Evolutionary conservation across 2,329 filamentous ascomycete species (phyloP).

Genomic region (Raffaelea albimanens): DNA sequence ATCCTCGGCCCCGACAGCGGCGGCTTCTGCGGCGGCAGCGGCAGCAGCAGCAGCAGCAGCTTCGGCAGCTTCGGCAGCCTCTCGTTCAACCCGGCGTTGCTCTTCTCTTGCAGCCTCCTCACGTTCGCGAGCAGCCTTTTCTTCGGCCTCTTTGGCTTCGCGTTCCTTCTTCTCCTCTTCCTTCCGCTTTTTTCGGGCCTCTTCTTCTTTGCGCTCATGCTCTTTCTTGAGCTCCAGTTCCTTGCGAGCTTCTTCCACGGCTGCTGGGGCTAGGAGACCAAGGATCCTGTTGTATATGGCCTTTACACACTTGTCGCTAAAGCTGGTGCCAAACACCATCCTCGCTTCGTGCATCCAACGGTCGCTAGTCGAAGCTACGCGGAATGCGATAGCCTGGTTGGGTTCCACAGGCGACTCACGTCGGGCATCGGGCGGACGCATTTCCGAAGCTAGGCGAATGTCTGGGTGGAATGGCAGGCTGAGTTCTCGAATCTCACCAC

Average conservation of each 20-base stretch:
- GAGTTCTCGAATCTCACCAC: constrained; percentile 43
- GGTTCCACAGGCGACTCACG: constrained; percentile 38
- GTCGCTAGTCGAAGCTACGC: constrained; percentile 57
- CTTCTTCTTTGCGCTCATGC: constrained; percentile 56
- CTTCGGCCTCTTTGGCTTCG: constrained; percentile 63
- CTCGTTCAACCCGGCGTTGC: no score
- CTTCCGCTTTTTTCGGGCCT: constrained; percentile 55
- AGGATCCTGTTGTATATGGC: constrained; percentile 58
- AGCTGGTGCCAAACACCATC: constrained; percentile 66
- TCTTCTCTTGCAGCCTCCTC: constrained; percentile 41
- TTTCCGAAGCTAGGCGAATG: not conserved
- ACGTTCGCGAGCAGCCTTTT: constrained; percentile 34
- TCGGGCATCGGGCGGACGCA: not conserved
- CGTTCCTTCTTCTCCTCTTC: constrained; percentile 63
- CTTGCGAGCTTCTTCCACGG: constrained; percentile 71
- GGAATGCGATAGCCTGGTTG: constrained; percentile 67
- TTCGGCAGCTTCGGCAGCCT: constrained; percentile 43
- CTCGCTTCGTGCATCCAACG: constrained; percentile 88
- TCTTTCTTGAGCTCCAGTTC: constrained; percentile 50
- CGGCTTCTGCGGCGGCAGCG: constrained; percentile 22
- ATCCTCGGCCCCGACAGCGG: constrained; percentile 26
- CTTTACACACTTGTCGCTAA: constrained; percentile 59
- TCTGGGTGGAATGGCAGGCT: constrained; percentile 26
- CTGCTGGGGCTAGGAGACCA: constrained; percentile 68
- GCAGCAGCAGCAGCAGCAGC: constrained; percentile 41